These are phyloP conservation scores for Aethionema arabicum DNA, from an alignment of 345 rosid species.

Conservation along the genomic window DNA sequence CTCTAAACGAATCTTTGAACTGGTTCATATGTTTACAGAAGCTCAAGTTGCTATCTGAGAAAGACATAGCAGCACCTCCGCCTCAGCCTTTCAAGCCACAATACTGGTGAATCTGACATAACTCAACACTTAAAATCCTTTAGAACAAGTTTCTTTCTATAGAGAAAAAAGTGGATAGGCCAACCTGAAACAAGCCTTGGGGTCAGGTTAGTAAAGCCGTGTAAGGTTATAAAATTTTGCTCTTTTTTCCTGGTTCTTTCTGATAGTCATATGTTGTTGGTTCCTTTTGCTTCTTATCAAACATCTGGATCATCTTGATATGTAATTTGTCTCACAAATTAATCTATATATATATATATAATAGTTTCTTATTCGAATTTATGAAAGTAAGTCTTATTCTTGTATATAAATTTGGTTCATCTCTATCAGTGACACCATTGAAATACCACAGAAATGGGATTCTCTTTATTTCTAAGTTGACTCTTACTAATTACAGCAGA, in stretches of 20 bases:
- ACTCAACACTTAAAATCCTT: constrained; percentile 11
- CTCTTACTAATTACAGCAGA: no score
- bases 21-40: constrained; percentile 45
- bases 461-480: no score
- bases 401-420: no score
- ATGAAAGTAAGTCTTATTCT: no score
- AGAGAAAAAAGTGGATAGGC: background rate
- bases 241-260: constrained; percentile 12
- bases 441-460: no score
- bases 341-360: background rate
- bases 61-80: constrained; percentile 34
- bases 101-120: constrained; percentile 31
- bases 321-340: constrained; percentile 21
- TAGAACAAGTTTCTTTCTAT: constrained; percentile 8
- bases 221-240: background rate
- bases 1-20: constrained; percentile 8
- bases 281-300: constrained; percentile 6
- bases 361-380: background rate
- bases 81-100: constrained; percentile 36
- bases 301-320: constrained; percentile 7
- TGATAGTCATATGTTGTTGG: background rate
- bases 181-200: constrained; percentile 3
- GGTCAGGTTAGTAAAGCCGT: constrained; percentile 6
- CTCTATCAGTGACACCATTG: no score
- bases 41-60: constrained; percentile 57